Evolutionary conservation across 441 rosid species (phyloP).

Genomic region (Dalechampia spathulata): DNA sequence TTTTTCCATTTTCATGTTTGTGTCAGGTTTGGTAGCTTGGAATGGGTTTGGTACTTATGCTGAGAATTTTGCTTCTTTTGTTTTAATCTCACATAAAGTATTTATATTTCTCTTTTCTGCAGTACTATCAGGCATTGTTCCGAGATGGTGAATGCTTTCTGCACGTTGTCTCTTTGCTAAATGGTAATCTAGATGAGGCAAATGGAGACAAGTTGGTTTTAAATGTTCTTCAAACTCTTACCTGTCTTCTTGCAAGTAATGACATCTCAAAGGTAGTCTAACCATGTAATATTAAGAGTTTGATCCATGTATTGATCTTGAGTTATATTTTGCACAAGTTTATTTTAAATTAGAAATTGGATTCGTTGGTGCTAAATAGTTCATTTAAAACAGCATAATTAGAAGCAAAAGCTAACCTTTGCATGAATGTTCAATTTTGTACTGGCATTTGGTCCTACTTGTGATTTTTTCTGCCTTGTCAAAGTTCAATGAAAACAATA

Average conservation of each 20-base stretch:
- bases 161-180: conserved; percentile 88
- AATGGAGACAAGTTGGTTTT: conserved; percentile 84
- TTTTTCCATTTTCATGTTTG: not conserved
- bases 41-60: not conserved
- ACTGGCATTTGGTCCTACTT: not conserved
- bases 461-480: not conserved
- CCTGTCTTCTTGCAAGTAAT: conserved; percentile 76
- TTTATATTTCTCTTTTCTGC: conserved; percentile 23
- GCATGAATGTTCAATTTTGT: not conserved
- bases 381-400: not conserved
- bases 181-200: conserved; percentile 76
- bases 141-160: conserved; percentile 96
- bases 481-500: too few species aligned
- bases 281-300: too few species aligned
- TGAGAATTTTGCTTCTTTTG: conserved; percentile 8
- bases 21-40: not conserved
- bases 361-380: not conserved
- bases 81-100: conserved; percentile 20
- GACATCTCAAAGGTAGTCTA: conserved; percentile 86
- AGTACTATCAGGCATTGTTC: conserved; percentile 90
- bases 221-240: conserved; percentile 86
- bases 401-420: not conserved
- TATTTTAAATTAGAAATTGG: too few species aligned
- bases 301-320: too few species aligned
- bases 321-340: too few species aligned